Conservation (phyloP, 2,329 filamentous ascomycete species). For the Alternaria viburni region DNA sequence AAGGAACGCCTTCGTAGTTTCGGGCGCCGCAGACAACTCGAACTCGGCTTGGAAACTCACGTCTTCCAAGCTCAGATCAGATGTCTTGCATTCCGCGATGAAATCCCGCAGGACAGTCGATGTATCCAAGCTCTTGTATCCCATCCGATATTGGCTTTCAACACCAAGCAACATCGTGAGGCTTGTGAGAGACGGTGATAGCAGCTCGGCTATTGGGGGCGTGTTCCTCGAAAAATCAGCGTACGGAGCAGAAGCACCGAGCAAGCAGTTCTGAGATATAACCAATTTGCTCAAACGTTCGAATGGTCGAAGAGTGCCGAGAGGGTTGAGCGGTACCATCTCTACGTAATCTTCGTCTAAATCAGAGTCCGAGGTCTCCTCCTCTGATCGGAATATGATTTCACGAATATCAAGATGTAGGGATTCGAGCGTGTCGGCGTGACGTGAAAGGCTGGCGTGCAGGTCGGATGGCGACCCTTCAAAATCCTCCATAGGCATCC, state of each 20-base stretch:
- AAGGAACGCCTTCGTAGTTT: neutral
- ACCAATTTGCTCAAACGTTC: conserved; percentile 10
- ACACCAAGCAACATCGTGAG: conserved; percentile 12
- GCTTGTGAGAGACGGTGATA: conserved; percentile 15
- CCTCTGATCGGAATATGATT: neutral
- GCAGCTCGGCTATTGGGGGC: conserved; percentile 10
- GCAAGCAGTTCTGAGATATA: conserved; percentile 19
- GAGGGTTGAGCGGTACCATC: neutral
- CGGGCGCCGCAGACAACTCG: too few species aligned
- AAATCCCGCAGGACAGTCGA: conserved; percentile 8
- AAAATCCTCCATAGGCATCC: conserved; percentile 15
- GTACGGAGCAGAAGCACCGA: neutral
- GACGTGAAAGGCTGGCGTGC: conserved; percentile 13
- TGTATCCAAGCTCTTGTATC: neutral
- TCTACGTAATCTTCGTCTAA: neutral
- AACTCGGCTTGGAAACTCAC: neutral
- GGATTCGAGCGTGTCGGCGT: conserved; percentile 21
- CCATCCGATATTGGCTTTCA: neutral
- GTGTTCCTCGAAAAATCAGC: neutral
- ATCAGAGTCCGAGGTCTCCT: neutral
- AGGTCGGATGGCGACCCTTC: conserved; percentile 9
- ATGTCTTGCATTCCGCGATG: conserved; percentile 4
- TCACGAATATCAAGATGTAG: conserved; percentile 22
- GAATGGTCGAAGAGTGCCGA: conserved; percentile 20
- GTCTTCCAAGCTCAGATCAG: neutral